Conservation (phyloP, 805 yeast genomes). For the Metschnikowia kofuensis region DNA sequence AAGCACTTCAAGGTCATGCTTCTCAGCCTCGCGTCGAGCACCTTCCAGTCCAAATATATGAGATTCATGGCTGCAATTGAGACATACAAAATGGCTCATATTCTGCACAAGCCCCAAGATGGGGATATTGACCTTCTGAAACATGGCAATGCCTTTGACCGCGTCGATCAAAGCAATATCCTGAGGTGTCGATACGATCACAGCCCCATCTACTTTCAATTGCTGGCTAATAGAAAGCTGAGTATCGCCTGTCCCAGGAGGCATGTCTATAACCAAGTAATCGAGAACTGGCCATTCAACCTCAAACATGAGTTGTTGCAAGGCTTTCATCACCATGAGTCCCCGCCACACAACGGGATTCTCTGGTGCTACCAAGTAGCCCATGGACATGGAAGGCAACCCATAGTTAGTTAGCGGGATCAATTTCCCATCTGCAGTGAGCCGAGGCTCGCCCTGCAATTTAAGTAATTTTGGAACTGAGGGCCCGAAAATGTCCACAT, state of each 20-base stretch:
- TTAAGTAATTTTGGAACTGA: conserved; percentile 71
- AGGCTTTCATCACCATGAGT: conserved; percentile 79
- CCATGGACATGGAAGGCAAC: conserved; percentile 85
- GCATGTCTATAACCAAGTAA: conserved; percentile 74
- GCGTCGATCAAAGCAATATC: conserved; percentile 82
- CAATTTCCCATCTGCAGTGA: conserved; percentile 50
- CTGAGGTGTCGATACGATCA: conserved; percentile 83
- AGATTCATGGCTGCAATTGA: conserved; percentile 69
- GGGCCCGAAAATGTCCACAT: conserved; percentile 84
- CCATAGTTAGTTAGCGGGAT: conserved; percentile 74
- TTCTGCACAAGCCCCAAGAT: conserved; percentile 76
- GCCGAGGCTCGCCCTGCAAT: conserved; percentile 67
- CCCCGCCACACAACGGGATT: conserved; percentile 86
- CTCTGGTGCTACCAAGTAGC: conserved; percentile 64
- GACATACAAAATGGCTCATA: conserved; percentile 76
- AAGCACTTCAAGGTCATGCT: conserved; percentile 47
- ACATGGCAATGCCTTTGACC: conserved; percentile 76
- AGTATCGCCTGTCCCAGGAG: conserved; percentile 90
- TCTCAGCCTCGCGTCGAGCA: conserved; percentile 47
- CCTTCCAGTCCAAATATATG: conserved; percentile 75
- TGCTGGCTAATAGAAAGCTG: conserved; percentile 82
- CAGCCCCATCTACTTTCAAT: conserved; percentile 71
- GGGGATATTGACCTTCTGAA: conserved; percentile 66
- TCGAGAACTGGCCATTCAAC: conserved; percentile 73
- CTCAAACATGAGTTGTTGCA: conserved; percentile 79